Base-by-base conservation (phyloP, 345 rosid species). In the Limnanthes douglasii region DNA sequence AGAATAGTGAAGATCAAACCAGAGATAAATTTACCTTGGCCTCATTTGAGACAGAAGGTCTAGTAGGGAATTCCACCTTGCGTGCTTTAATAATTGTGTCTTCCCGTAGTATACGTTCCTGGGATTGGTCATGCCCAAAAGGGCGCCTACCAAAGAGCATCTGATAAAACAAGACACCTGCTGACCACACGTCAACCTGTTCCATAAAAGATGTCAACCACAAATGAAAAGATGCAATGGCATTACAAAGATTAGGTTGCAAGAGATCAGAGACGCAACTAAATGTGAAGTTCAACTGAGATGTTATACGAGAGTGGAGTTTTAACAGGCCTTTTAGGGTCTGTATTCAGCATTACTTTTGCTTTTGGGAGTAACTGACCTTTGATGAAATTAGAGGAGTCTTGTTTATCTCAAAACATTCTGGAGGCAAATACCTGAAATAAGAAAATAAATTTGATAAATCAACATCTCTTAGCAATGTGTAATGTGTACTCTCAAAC, bases 151-250 rank as follows among this genome's bases (percentile, higher is more conserved):
- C 93, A 48, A 78, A 85, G 43, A 85, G 76, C 94, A 85, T 85
- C 62, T 92, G 96, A 66, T 92, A 85, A 60, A 80, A 73, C 37
- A 85, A 41, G 53, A 92, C 73, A 37, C 99, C 99, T 29, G 81
- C 86, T 36, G 99, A 84, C 99, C 99, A 92, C 17, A 92, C 96
- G 59, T 92, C 99, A 31, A 92, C 99, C 99, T 92, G 70, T 55
- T n/a, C n/a, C n/a, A n/a, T n/a, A n/a, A n/a, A n/a, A n/a, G n/a
- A n/a, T n/a, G n/a, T n/a, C n/a, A n/a, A n/a, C n/a, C n/a, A n/a
- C n/a, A n/a, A n/a, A n/a, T n/a, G n/a, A n/a, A n/a, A n/a, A n/a
- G n/a, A n/a, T n/a, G n/a, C n/a, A n/a, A n/a, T n/a, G n/a, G n/a
- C n/a, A n/a, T n/a, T n/a, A n/a, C n/a, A n/a, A n/a, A n/a, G n/a